Evolutionary conservation across 83 land plant genomes (phyloP).

Genomic region (Thuja plicata): DNA sequence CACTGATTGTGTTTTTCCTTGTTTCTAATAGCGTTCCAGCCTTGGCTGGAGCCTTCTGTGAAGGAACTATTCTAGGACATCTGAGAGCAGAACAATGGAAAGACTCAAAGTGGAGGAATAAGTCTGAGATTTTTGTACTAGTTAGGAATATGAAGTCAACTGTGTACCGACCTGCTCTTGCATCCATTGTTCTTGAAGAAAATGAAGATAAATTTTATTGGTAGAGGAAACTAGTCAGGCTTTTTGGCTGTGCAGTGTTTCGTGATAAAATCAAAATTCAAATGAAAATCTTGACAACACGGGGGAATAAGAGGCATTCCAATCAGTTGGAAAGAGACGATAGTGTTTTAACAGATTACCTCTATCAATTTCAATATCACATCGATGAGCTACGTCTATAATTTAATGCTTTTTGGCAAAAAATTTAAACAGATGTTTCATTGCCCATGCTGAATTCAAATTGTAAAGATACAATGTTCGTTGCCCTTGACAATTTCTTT

Average conservation of each 20-base stretch:
- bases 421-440: not conserved
- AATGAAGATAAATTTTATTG: slow-evolving; percentile 21
- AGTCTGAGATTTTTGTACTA: slow-evolving; percentile 49
- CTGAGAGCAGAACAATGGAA: slow-evolving; percentile 58
- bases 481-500: not conserved
- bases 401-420: not conserved
- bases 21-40: slow-evolving; percentile 41
- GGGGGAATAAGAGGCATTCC: not conserved
- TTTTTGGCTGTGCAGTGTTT: not conserved
- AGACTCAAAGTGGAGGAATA: slow-evolving; percentile 18
- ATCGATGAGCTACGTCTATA: not conserved
- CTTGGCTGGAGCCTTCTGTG: slow-evolving; percentile 48
- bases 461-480: not conserved
- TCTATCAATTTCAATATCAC: not conserved
- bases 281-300: not conserved
- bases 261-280: not conserved
- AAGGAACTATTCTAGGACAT: slow-evolving; percentile 37
- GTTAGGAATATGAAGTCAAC: slow-evolving; percentile 64
- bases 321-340: not conserved
- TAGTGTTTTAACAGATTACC: not conserved
- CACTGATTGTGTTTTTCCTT: not conserved
- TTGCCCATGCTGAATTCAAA: not conserved
- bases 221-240: not conserved
- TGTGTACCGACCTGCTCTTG: slow-evolving; percentile 59
- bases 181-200: slow-evolving; percentile 49